Conservation (phyloP, 2,329 filamentous ascomycete species). For the Fusarium caatingaense region DNA sequence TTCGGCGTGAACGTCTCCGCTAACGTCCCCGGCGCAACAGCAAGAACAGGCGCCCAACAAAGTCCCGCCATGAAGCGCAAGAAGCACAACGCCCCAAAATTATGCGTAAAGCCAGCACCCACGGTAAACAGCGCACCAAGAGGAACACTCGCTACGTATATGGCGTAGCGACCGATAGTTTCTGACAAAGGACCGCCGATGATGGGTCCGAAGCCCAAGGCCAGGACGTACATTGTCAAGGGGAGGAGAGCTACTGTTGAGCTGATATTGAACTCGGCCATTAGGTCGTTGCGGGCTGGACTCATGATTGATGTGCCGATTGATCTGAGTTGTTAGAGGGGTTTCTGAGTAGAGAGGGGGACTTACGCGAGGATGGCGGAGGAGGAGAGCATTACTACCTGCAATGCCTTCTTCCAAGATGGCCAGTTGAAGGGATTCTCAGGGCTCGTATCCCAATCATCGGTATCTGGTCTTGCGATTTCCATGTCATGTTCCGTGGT, state of each 20-base stretch:
- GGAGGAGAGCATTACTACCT: slow-evolving; percentile 53
- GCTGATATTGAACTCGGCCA: slow-evolving; percentile 64
- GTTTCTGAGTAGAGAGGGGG: background rate
- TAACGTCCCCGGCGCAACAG: slow-evolving; percentile 62
- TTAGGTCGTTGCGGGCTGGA: slow-evolving; percentile 52
- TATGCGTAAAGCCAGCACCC: slow-evolving; percentile 63
- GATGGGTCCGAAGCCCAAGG: slow-evolving; percentile 69
- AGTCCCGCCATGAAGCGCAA: slow-evolving; percentile 69
- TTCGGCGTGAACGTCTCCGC: slow-evolving; percentile 60
- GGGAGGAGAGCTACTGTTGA: slow-evolving; percentile 68
- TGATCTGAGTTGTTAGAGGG: slow-evolving; percentile 9
- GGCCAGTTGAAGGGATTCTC: slow-evolving; percentile 66
- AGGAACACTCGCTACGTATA: slow-evolving; percentile 61
- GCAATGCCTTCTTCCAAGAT: slow-evolving; percentile 53
- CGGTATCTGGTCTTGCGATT: background rate
- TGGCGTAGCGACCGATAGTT: slow-evolving; percentile 63
- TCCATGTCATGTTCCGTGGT: slow-evolving; percentile 50
- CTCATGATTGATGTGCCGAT: slow-evolving; percentile 35
- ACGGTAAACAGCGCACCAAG: slow-evolving; percentile 66
- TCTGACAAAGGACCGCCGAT: slow-evolving; percentile 70
- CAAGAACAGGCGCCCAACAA: slow-evolving; percentile 60
- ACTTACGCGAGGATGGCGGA: slow-evolving; percentile 57
- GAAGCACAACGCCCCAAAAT: slow-evolving; percentile 62
- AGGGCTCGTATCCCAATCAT: slow-evolving; percentile 53
- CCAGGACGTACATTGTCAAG: slow-evolving; percentile 69